Percentiles rank a stretch among this genome's conserved stretches.
Conservation (phyloP, 257 asterid species). For the Osmanthus fragrans region DNA sequence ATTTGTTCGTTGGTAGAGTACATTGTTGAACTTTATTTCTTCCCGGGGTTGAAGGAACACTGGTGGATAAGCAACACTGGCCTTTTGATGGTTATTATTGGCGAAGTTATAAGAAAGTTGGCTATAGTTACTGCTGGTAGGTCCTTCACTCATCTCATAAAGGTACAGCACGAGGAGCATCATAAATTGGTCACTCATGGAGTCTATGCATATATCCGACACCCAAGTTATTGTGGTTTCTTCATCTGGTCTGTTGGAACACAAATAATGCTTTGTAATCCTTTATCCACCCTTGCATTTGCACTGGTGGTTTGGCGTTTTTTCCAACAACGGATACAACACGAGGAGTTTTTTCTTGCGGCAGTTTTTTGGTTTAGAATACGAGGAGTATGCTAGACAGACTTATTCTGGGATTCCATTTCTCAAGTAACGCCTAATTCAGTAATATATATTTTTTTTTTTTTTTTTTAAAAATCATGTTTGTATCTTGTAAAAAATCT, state of each 20-base stretch:
- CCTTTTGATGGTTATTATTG: slow-evolving; percentile 66
- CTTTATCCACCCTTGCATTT: slow-evolving; percentile 61
- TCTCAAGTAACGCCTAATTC: slow-evolving; percentile 45
- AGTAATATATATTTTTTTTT: neutral
- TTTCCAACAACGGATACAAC: slow-evolving; percentile 66
- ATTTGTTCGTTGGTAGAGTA: slow-evolving; percentile 63
- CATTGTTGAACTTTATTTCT: slow-evolving; percentile 59
- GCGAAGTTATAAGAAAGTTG: slow-evolving; percentile 72
- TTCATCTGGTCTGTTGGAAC: slow-evolving; percentile 48
- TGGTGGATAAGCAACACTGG: slow-evolving; percentile 75
- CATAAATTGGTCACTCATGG: slow-evolving; percentile 79
- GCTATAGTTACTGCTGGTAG: slow-evolving; percentile 90
- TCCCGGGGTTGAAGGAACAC: slow-evolving; percentile 64
- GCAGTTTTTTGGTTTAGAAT: slow-evolving; percentile 72
- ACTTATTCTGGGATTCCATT: slow-evolving; percentile 84
- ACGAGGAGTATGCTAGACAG: slow-evolving; percentile 58
- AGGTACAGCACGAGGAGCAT: slow-evolving; percentile 58
- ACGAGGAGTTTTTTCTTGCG: slow-evolving; percentile 81
- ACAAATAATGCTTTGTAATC: slow-evolving; percentile 79
- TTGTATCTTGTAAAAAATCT: neutral
- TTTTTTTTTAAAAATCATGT: neutral
- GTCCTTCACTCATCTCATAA: slow-evolving; percentile 83
- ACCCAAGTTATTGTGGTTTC: slow-evolving; percentile 74
- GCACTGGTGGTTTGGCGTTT: slow-evolving; percentile 72
- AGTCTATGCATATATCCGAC: slow-evolving; percentile 57